Conservation (phyloP, 1,284 basidiomycete species). For the Ganoderma resinaceum region DNA sequence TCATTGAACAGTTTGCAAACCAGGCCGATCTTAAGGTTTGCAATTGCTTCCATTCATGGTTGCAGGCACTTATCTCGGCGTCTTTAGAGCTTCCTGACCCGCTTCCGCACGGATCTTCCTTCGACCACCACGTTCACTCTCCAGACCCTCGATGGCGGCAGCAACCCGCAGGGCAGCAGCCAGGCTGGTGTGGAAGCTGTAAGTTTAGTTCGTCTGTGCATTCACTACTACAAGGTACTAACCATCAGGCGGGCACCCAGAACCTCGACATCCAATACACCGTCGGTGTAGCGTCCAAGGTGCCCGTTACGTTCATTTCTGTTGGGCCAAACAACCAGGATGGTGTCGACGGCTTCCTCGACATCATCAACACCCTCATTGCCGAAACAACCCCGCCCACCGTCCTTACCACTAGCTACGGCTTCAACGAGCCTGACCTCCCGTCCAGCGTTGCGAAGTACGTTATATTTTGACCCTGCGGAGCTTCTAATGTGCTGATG, state of each 20-base stretch:
- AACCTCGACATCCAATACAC: conserved; percentile 72
- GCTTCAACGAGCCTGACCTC: conserved; percentile 35
- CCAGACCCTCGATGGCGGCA: conserved; percentile 56
- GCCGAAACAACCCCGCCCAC: conserved; percentile 62
- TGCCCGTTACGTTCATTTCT: conserved; percentile 29
- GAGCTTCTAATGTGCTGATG: neutral
- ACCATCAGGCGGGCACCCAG: neutral
- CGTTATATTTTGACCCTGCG: conserved; percentile 46
- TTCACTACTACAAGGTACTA: neutral
- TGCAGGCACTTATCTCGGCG: neutral
- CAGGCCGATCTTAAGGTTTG: conserved; percentile 52
- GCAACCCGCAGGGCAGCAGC: conserved; percentile 45
- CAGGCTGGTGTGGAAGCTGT: conserved; percentile 53
- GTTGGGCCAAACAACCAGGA: conserved; percentile 28
- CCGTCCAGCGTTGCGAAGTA: conserved; percentile 51
- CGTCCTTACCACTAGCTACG: conserved; percentile 62
- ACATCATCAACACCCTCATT: conserved; percentile 25
- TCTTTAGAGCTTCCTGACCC: conserved; percentile 34
- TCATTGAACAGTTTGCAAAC: conserved; percentile 60
- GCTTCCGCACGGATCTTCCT: conserved; percentile 42
- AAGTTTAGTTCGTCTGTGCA: conserved; percentile 36
- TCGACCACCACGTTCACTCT: conserved; percentile 38
- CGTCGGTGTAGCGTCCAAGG: conserved; percentile 62
- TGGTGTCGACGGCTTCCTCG: conserved; percentile 26
- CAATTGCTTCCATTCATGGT: neutral